A percentile compares a stretch with the other conserved stretches of the same genome.
Evolutionary conservation across 148 eudicot genomes (phyloP).

Genomic region (Cornus suecica): DNA sequence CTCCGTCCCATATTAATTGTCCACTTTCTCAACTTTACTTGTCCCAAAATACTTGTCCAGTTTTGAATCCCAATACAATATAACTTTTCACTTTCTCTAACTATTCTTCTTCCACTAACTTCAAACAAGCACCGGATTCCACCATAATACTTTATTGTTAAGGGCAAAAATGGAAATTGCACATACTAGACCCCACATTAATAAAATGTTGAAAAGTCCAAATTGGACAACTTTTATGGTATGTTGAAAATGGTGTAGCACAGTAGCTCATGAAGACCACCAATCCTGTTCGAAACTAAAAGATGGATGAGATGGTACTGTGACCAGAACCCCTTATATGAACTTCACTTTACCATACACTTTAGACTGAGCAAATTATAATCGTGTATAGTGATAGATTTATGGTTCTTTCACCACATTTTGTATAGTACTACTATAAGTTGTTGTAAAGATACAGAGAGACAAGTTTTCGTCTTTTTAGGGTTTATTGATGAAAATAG

Average conservation of each 20-base stretch:
- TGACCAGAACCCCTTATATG: background rate
- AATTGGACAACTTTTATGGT: no score
- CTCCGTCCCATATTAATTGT: no score
- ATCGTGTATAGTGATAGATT: background rate
- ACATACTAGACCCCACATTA: no score
- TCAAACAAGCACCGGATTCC: no score
- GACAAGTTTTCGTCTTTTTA: background rate
- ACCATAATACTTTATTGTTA: no score
- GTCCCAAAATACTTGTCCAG: no score
- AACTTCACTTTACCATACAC: background rate
- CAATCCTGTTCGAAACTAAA: background rate
- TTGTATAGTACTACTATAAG: background rate
- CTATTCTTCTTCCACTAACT: no score
- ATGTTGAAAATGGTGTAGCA: constrained; percentile 13
- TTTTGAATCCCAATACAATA: no score
- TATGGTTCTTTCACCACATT: background rate
- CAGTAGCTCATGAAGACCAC: constrained; percentile 5
- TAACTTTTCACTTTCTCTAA: no score
- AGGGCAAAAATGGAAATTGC: no score
- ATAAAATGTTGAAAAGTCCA: no score
- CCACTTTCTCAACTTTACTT: no score
- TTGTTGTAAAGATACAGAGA: background rate
- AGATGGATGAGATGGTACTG: background rate
- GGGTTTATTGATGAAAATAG: background rate
- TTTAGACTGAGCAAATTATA: background rate